Evolutionary conservation across 1,139 yeast species (phyloP).

Genomic region (Blastobotrys buckinghamii): DNA sequence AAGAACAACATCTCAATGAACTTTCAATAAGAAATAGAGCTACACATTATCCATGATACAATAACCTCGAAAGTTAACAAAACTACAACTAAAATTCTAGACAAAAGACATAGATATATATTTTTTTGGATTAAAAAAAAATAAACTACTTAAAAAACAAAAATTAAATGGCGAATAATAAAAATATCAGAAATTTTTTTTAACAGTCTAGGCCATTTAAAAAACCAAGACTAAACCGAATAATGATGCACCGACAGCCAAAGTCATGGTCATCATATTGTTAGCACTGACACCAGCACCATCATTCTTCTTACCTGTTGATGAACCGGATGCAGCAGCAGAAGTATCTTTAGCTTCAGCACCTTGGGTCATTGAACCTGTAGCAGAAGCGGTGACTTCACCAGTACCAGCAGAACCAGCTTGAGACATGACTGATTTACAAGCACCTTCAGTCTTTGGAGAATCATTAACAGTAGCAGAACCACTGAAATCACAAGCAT

Average conservation of each 20-base stretch:
- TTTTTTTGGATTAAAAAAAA: too few relatives aligned
- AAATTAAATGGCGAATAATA: too few relatives aligned
- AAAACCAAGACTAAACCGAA: slow-evolving; percentile 5
- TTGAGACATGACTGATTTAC: slow-evolving; percentile 53
- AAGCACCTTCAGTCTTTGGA: slow-evolving; percentile 62
- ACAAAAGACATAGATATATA: too few relatives aligned
- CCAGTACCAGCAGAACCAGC: slow-evolving; percentile 58
- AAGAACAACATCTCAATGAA: too few relatives aligned
- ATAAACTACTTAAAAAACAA: too few relatives aligned
- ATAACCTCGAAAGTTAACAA: too few relatives aligned
- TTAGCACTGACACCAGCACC: slow-evolving; percentile 4
- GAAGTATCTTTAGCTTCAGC: slow-evolving; percentile 15
- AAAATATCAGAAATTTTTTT: too few relatives aligned
- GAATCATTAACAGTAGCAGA: slow-evolving; percentile 59
- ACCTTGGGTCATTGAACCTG: slow-evolving; percentile 37
- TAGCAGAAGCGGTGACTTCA: slow-evolving; percentile 43
- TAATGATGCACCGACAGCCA: slow-evolving; percentile 2
- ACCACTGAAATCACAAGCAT: slow-evolving; percentile 63
- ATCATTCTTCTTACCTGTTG: slow-evolving; percentile 1
- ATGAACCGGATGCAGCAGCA: slow-evolving; percentile 6
- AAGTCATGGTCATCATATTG: slow-evolving; percentile 8
- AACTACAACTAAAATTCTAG: too few relatives aligned
- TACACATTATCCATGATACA: too few relatives aligned
- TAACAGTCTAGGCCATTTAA: too few relatives aligned
- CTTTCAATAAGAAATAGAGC: too few relatives aligned